Evolutionary conservation across 768 basidiomycete genomes (phyloP).

Genomic region (Phylloporus scabripes): DNA sequence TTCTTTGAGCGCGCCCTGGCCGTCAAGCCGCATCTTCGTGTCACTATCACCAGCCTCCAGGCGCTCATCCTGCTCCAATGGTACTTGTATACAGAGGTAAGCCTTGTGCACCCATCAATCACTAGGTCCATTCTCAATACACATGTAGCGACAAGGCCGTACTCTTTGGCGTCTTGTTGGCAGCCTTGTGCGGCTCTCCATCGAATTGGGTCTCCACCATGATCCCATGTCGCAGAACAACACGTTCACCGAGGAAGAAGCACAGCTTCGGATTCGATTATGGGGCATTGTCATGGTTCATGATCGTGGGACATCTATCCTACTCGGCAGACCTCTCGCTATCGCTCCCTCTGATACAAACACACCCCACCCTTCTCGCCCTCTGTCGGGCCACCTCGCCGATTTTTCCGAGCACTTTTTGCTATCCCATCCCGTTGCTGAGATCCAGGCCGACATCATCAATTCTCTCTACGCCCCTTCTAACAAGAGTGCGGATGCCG

Average conservation of each 20-base stretch:
- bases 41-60: slow-evolving; percentile 78
- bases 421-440: slow-evolving; percentile 66
- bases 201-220: slow-evolving; percentile 83
- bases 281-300: slow-evolving; percentile 85
- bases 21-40: slow-evolving; percentile 76
- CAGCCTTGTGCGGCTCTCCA: slow-evolving; percentile 72
- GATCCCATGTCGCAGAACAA: slow-evolving; percentile 64
- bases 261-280: slow-evolving; percentile 70
- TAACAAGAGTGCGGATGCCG: slow-evolving; percentile 59
- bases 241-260: slow-evolving; percentile 70
- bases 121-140: slow-evolving; percentile 5
- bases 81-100: slow-evolving; percentile 85
- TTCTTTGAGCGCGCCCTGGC: slow-evolving; percentile 76
- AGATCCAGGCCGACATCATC: slow-evolving; percentile 87
- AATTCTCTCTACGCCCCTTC: slow-evolving; percentile 78
- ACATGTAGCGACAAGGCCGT: slow-evolving; percentile 73
- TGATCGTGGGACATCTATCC: slow-evolving; percentile 83
- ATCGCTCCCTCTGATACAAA: slow-evolving; percentile 81
- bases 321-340: slow-evolving; percentile 79
- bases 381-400: slow-evolving; percentile 20
- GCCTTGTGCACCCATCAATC: slow-evolving; percentile 11
- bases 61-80: slow-evolving; percentile 80
- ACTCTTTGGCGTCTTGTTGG: slow-evolving; percentile 86
- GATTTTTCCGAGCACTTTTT: slow-evolving; percentile 80
- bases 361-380: slow-evolving; percentile 62